Percentiles rank a stretch among this genome's conserved stretches.
These are phyloP conservation scores for Tetrahymena thermophila DNA, from an alignment of 73 alveolate genomes.

Conservation along the genomic window DNA sequence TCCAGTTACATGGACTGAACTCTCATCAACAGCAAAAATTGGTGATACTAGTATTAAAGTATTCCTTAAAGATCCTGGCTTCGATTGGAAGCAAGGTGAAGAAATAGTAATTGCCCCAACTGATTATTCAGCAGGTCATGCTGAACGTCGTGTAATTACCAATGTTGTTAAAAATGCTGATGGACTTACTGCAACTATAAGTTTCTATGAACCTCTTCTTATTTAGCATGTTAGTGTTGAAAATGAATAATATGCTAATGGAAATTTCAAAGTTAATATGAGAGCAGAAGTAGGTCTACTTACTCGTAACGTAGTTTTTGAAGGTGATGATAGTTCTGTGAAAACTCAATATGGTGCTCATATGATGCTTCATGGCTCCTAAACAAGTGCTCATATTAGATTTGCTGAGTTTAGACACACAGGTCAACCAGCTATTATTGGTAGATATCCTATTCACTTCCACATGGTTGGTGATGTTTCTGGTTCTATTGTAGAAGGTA, in stretches of 20 bases:
- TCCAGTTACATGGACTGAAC: constrained; percentile 67
- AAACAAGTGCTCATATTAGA: constrained; percentile 52
- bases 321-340: constrained; percentile 58
- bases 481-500: constrained; percentile 63
- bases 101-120: constrained; percentile 68
- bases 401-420: constrained; percentile 61
- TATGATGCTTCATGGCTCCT: constrained; percentile 63
- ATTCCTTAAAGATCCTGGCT: not conserved
- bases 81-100: constrained; percentile 79
- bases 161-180: constrained; percentile 7
- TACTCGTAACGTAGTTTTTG: constrained; percentile 62
- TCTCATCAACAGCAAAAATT: constrained; percentile 46
- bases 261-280: constrained; percentile 42
- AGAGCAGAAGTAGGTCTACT: constrained; percentile 81
- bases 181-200: not conserved
- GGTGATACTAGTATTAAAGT: constrained; percentile 47
- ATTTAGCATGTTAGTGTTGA: constrained; percentile 3
- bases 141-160: constrained; percentile 56
- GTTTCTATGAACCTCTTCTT: constrained; percentile 5
- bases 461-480: constrained; percentile 69
- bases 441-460: constrained; percentile 83
- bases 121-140: constrained; percentile 43
- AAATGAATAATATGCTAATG: constrained; percentile 13
- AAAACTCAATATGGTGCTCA: constrained; percentile 61
- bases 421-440: constrained; percentile 76